A percentile compares a stretch with the other conserved stretches of the same genome.
phyloP scores from a whole-genome alignment of 1,139 yeast species.

The Yamadazyma pseudoaaseri region DNA sequence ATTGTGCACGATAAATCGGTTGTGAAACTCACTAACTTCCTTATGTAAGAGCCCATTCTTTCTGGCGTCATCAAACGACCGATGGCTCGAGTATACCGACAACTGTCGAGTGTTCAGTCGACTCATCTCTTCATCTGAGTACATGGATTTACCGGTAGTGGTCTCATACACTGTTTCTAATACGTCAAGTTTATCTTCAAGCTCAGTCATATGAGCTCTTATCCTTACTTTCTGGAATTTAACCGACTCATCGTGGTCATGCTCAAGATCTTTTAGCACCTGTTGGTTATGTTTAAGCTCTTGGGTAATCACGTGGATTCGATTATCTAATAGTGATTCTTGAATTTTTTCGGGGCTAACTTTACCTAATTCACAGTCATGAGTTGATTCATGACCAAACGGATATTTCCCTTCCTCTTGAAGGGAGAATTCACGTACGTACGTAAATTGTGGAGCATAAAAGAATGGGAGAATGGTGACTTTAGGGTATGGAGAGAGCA shows the following conservation, averaged over 20 bases:
- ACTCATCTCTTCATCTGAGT: slow-evolving; percentile 1
- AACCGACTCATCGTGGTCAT: slow-evolving; percentile 1
- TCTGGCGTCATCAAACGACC: slow-evolving; percentile 28
- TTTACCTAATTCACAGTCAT: slow-evolving; percentile 62
- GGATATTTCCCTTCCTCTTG: slow-evolving; percentile 54
- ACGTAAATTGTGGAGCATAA: slow-evolving; percentile 73
- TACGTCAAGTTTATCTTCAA: slow-evolving; percentile 12
- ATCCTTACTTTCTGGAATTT: slow-evolving; percentile 8
- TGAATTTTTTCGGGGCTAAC: slow-evolving; percentile 58
- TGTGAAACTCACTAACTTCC: slow-evolving; percentile 50
- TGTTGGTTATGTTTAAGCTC: slow-evolving; percentile 39
- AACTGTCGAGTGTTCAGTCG: slow-evolving; percentile 17
- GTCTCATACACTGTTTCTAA: slow-evolving; percentile 14
- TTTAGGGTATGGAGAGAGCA: slow-evolving; percentile 50
- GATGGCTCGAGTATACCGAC: slow-evolving; percentile 29
- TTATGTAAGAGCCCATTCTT: slow-evolving; percentile 27
- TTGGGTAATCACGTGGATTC: slow-evolving; percentile 44
- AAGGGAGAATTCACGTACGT: slow-evolving; percentile 59
- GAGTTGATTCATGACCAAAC: slow-evolving; percentile 69
- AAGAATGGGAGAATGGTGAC: slow-evolving; percentile 65
- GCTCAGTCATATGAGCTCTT: slow-evolving; percentile 6
- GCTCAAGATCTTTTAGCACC: slow-evolving; percentile 24
- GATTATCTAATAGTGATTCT: slow-evolving; percentile 33
- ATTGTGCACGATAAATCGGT: slow-evolving; percentile 77
- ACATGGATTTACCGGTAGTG: slow-evolving; percentile 9